Evolutionary conservation across 2,329 filamentous ascomycete species (phyloP), one percentile per base, ranked within the genome.

Genomic region (Ceratocystiopsis minuta): DNA sequence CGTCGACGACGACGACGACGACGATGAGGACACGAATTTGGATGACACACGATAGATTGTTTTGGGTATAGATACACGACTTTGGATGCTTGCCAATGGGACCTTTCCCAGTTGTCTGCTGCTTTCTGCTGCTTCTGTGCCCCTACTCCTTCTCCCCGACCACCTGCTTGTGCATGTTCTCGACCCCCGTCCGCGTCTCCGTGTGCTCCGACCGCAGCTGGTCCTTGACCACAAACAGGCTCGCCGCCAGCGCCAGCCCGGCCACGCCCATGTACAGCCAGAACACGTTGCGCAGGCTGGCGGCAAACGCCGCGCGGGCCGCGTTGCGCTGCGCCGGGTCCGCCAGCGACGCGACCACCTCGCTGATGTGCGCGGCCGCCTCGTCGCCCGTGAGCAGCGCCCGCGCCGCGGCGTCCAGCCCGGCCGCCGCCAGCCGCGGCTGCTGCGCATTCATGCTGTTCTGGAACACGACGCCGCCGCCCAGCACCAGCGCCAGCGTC

Each of bases 391-490:
- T 66, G 10, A 82, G 44, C 18, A 40, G 38, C 11, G 40, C 40
- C 13, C 38, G 40, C n/a, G 38, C 39, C 41, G 46, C 44, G 28
- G 38, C 38, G 33, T 45, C 42, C 44, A 46, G 40, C 40, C 45
- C 45, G 3, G 45, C 45, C 2, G 37, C 62, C 49, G 74, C 69
- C n/a, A 46, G 45, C 38, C 18, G 16, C 13, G 38, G 18, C 38
- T 46, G 45, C 34, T 45, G 38, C 38, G 62, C 63, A 48, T 72
- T 60, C 75, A 85, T 82, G 45, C 69, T 62, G 54, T 87, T 86
- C 58, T 84, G 77, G 60, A 87, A 86, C 34, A 87, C 69, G 37
- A 84, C 24, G 24, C 24, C 79, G n/a, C 79, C 75, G 18, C 82
- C 82, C 34, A 86, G 65, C 2, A 84, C 79, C 41, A 85, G 69